These are phyloP conservation scores for Syncephalis plumigaleata DNA, from an alignment of 371 early-diverging fungal species.

Conservation along the genomic window DNA sequence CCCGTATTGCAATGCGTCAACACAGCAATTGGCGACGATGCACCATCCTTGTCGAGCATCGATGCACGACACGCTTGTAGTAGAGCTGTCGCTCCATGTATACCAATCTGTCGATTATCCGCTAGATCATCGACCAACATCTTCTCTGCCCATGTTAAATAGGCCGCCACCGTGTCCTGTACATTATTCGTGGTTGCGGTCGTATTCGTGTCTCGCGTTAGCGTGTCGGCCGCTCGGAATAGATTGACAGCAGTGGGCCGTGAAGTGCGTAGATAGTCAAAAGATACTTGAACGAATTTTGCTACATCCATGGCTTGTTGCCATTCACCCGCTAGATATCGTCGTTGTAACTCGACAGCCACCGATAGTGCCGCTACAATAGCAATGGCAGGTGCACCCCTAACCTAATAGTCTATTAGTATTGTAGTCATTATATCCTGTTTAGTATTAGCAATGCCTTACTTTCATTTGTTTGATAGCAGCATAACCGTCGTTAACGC, in stretches of 20 bases:
- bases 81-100: conserved; percentile 53
- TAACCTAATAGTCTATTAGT: conserved; percentile 16
- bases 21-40: conserved; percentile 33
- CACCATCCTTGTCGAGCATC: conserved; percentile 16
- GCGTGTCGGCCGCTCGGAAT: conserved; percentile 73
- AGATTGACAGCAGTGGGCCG: conserved; percentile 94
- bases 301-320: conserved; percentile 14
- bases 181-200: conserved; percentile 10
- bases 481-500: conserved; percentile 57
- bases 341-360: conserved; percentile 57
- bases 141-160: conserved; percentile 55
- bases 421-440: background rate
- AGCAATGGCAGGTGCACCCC: conserved; percentile 93
- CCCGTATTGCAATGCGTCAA: conserved; percentile 96
- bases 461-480: conserved; percentile 88
- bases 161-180: conserved; percentile 26
- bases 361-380: conserved; percentile 86
- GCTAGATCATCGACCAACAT: conserved; percentile 75
- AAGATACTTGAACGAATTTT: conserved; percentile 32
- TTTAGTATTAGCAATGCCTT: background rate
- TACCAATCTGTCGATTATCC: conserved; percentile 82
- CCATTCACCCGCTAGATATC: conserved; percentile 1
- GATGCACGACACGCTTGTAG: conserved; percentile 8
- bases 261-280: conserved; percentile 72
- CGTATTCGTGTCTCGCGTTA: conserved; percentile 23